Evolutionary conservation across 805 yeast species (phyloP), one percentile per base, ranked within the genome.

Genomic region (Monosporozyma unispora): DNA sequence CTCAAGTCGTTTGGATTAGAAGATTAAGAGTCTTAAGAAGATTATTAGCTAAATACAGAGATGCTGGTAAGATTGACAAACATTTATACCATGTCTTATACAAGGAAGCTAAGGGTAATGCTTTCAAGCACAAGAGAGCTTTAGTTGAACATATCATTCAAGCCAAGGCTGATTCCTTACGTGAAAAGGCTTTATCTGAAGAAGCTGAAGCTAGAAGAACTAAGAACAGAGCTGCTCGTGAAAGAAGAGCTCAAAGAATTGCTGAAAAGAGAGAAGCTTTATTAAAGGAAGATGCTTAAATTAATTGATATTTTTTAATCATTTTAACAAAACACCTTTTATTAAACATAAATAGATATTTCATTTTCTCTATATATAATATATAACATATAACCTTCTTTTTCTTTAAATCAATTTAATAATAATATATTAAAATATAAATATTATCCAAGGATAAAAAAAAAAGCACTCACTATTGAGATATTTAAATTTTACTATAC

Each of bases 101-200:
- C 93, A 84, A 86, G 79, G 78, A 89, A 68, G 95, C 97, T 68
- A 91, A 91, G 86, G 99, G 99, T 93, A 91, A 91, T 88, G 78
- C 96, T 72, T 91, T 91, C 89, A 91, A 91, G 87, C 98, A 91
- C 88, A 91, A 91, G 91, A 91, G 98, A 82, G 95, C 96, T 73
- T 87, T 91, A 71, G 93, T 91, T 70, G 99, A 91, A 81, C 98
- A 91, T 83, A 87, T 91, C 76, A 91, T 93, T 77, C 91, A 89
- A 80, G 98, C 98, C 67, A 91, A 93, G 93, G 98, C 98, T 72
- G 97, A 91, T 81, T 93, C 96, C 80, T 86, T 86, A 72, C 95
- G 99, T 81, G 97, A 89, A 78, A 87, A 87, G 85, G 91, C 96
- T 66, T 84, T 91, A 77, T 81, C 86, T 84, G 97, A 87, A 72